Conservation (phyloP, 257 asterid species). For the Linderniella brevidens region DNA sequence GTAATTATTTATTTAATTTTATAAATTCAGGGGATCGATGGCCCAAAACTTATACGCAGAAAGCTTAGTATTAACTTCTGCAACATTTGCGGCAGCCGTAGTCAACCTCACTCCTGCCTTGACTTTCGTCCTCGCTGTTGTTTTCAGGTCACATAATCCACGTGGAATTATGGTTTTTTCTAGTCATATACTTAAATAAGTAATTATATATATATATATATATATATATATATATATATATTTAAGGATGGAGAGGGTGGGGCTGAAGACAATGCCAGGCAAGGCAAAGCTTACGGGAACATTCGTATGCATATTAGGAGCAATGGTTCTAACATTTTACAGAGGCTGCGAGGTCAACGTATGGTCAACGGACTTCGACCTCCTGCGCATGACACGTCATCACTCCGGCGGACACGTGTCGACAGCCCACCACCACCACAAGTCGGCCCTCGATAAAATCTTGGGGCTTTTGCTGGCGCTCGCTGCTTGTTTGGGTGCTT, state of each 20-base stretch:
- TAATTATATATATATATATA: too few relatives aligned
- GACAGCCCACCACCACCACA: conserved; percentile 6
- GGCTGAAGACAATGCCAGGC: conserved; percentile 31
- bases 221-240: too few relatives aligned
- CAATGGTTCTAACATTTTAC: conserved; percentile 59
- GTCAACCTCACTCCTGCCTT: conserved; percentile 41
- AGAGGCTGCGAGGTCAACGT: conserved; percentile 28
- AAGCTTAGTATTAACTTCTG: conserved; percentile 37
- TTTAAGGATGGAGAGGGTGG: conserved; percentile 45
- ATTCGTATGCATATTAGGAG: conserved; percentile 44
- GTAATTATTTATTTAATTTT: too few relatives aligned
- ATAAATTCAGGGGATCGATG: conserved; percentile 31
- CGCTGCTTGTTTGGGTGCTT: conserved; percentile 15
- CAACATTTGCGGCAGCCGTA: conserved; percentile 44
- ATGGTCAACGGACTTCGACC: conserved; percentile 25
- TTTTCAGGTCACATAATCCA: conserved; percentile 21
- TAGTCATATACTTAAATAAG: too few relatives aligned
- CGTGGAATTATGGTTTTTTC: not conserved
- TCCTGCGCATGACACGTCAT: not conserved
- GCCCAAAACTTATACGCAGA: conserved; percentile 38
- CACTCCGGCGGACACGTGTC: conserved; percentile 1
- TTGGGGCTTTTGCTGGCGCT: conserved; percentile 40
- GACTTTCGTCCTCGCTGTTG: conserved; percentile 31
- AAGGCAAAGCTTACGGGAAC: conserved; percentile 50
- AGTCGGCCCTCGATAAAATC: conserved; percentile 8